These are phyloP conservation scores for Russula sp. DNA, from an alignment of 768 basidiomycete species.

Conservation along the genomic window DNA sequence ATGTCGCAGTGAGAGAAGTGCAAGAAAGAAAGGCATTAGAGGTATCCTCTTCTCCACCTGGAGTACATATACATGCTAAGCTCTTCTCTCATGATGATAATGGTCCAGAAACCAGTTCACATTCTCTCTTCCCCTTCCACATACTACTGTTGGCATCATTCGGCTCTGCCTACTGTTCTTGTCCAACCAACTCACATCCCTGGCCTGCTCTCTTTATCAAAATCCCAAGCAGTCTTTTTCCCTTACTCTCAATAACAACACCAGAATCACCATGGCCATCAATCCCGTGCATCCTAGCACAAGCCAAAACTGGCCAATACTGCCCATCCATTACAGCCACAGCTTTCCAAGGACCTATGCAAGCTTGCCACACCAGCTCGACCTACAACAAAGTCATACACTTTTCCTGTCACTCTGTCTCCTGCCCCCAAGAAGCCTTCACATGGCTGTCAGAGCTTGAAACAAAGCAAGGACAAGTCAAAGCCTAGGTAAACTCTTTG, in stretches of 20 bases:
- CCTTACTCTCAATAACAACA: conserved; percentile 34
- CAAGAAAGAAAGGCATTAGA: conserved; percentile 11
- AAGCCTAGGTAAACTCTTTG: conserved; percentile 32
- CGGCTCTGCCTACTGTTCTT: conserved; percentile 58
- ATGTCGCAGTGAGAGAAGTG: conserved; percentile 31
- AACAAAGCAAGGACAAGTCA: conserved; percentile 38
- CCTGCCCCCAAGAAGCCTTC: conserved; percentile 26
- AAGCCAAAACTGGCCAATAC: conserved; percentile 27
- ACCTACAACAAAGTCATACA: conserved; percentile 1
- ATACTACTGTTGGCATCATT: conserved; percentile 55
- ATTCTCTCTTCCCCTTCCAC: conserved; percentile 27
- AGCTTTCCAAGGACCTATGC: conserved; percentile 27
- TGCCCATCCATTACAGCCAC: conserved; percentile 1
- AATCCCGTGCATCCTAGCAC: conserved; percentile 32
- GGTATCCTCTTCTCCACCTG: conserved; percentile 5
- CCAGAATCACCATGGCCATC: conserved; percentile 18
- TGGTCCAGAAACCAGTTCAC: conserved; percentile 34
- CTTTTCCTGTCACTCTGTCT: conserved; percentile 8
- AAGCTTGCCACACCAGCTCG: conserved; percentile 27
- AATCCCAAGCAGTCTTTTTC: conserved; percentile 33
- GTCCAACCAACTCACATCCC: conserved; percentile 69
- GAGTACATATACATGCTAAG: not conserved
- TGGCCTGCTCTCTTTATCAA: too few relatives aligned
- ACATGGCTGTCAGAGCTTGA: conserved; percentile 31
- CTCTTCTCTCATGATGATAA: conserved; percentile 32